Evolutionary conservation across 2,329 filamentous ascomycete species (phyloP).

Genomic region (Fusarium phyllophilum): DNA sequence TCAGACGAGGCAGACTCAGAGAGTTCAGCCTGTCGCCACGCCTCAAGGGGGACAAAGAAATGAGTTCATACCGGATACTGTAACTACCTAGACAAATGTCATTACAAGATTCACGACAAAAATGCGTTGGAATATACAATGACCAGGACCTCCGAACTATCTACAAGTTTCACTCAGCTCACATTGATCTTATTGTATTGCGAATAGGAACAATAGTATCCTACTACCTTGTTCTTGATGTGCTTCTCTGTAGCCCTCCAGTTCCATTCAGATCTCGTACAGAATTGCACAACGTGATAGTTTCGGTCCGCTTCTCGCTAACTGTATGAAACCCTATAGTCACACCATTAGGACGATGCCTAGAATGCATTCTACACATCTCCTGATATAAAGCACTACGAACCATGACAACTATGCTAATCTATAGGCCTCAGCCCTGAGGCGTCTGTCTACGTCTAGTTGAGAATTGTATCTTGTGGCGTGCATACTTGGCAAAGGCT

Average conservation of each 20-base stretch:
- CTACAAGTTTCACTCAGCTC: background rate
- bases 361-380: background rate
- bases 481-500: background rate
- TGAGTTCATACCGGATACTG: background rate
- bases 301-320: background rate
- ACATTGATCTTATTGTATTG: background rate
- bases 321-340: background rate
- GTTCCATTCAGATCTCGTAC: background rate
- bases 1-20: background rate
- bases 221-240: background rate
- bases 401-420: too few species aligned
- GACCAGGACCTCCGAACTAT: background rate
- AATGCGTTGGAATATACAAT: background rate
- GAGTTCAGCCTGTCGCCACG: background rate
- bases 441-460: background rate
- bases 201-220: background rate
- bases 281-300: background rate
- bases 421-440: background rate
- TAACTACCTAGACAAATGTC: background rate
- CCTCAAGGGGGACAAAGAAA: background rate
- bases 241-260: background rate
- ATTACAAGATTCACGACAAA: background rate
- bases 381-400: background rate
- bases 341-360: too few species aligned
- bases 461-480: slow-evolving; percentile 14